Conservation (phyloP, 352 stramenopile species). For the Phytophthora tentaculata region DNA sequence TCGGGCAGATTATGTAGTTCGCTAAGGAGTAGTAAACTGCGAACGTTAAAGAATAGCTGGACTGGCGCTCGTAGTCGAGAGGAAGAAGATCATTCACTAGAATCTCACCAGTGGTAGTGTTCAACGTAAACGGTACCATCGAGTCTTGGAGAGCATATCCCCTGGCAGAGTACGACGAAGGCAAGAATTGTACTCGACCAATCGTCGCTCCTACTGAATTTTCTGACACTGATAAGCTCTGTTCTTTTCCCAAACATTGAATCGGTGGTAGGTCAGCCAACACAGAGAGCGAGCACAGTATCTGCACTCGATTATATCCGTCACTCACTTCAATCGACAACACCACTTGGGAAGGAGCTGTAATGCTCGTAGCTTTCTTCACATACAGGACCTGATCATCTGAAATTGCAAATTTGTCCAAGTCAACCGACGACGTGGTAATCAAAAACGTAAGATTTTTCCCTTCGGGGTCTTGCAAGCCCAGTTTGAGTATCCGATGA, state of each 20-base stretch:
- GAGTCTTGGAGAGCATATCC: constrained; percentile 16
- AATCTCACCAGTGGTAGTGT: constrained; percentile 42
- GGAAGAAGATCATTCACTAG: constrained; percentile 29
- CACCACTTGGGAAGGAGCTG: constrained; percentile 3
- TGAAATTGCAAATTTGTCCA: constrained; percentile 21
- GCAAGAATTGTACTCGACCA: constrained; percentile 15
- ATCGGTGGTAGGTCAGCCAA: constrained; percentile 44
- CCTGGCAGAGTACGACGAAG: constrained; percentile 3
- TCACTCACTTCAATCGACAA: constrained; percentile 31
- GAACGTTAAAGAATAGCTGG: constrained; percentile 40
- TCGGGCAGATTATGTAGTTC: constrained; percentile 47
- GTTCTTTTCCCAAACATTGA: constrained; percentile 31
- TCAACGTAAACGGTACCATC: constrained; percentile 43
- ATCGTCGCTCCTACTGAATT: constrained; percentile 24
- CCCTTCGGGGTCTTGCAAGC: constrained; percentile 27
- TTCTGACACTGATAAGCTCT: constrained; percentile 21
- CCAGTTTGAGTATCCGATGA: constrained; percentile 27
- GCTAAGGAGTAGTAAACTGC: constrained; percentile 41
- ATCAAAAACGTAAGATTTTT: constrained; percentile 16
- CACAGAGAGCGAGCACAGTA: constrained; percentile 21
- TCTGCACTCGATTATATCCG: constrained; percentile 30
- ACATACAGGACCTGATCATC: constrained; percentile 22
- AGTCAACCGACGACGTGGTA: constrained; percentile 1
- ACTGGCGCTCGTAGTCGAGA: constrained; percentile 50
- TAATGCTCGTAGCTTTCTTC: constrained; percentile 9